phyloP scores from a whole-genome alignment of 495 filamentous ascomycete genomes.

The Trichoderma virens region DNA sequence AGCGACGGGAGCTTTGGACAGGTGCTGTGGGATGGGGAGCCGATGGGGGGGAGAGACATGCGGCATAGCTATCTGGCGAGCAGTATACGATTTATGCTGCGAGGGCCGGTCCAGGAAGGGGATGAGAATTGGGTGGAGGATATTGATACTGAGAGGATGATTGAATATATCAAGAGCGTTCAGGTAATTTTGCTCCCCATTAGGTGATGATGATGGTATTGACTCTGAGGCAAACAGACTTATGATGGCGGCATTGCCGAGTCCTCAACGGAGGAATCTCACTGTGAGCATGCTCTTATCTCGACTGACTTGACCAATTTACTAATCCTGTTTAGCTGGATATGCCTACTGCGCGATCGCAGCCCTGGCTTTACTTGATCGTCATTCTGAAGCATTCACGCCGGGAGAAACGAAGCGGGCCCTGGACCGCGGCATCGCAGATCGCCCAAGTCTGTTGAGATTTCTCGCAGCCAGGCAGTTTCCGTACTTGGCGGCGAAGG shows the following conservation, averaged over 20 bases:
- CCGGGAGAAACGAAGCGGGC: conserved; percentile 23
- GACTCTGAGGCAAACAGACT: conserved; percentile 41
- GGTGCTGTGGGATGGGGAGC: conserved; percentile 43
- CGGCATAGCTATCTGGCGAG: conserved; percentile 79
- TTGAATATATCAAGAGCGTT: conserved; percentile 60
- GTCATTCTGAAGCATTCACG: conserved; percentile 26
- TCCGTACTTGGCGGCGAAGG: conserved; percentile 42
- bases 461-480: conserved; percentile 59
- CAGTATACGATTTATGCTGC: conserved; percentile 73
- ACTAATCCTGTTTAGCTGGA: conserved; percentile 49
- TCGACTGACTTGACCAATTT: neutral
- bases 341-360: conserved; percentile 80
- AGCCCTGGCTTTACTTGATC: conserved; percentile 63
- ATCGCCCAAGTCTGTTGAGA: conserved; percentile 26
- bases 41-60: conserved; percentile 73
- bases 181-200: conserved; percentile 42
- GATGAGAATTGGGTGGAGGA: conserved; percentile 53
- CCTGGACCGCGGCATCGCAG: conserved; percentile 27
- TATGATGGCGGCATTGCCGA: conserved; percentile 90
- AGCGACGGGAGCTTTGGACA: conserved; percentile 89
- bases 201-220: neutral
- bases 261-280: conserved; percentile 73
- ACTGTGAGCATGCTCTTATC: conserved; percentile 50
- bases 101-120: conserved; percentile 46
- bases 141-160: conserved; percentile 63